Base-by-base conservation (phyloP, 116 monocot species). In the Papilionanthe hybrid region DNA sequence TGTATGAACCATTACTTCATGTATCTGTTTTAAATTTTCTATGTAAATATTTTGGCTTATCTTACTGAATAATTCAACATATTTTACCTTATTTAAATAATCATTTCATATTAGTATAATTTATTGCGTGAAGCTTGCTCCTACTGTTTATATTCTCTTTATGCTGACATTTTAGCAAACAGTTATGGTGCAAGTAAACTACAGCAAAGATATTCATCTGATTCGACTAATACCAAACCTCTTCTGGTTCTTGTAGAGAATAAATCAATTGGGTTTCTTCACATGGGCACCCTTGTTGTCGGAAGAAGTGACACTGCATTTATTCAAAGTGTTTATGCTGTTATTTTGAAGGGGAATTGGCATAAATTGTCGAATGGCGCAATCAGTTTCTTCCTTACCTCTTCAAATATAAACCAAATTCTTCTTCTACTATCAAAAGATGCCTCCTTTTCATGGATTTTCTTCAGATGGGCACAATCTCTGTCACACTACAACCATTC, bases 401-500 rank as follows among this genome's bases (percentile, higher is more conserved):
- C 86, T 23, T 79, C 86, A 9, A 81, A 60, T 60, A 84, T 92
- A 53, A 76, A 77, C 80, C 83, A 78, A 60, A 90, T 89, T 63
- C 65, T 96, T 30, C 76, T 86, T 80, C 84, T 82, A 27, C 83
- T 92, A 80, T 84, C 82, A 18, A 29, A 75, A 55, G 72, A 81
- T 32, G 28, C 78, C 45, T 58, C 82, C 11, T 80, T 90, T 56
- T 87, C 89, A 71, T 89, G 84, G 83, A 28, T 79, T 44, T 93
- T 96, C 87, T 93, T 89, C 92, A 87, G 78, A 55, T 92, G 92
- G 85, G 69, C 79, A 20, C 86, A 84, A 58, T 89, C 96, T 25
- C 83, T 88, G 25, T 93, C 96, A 5, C 79, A 81, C 77, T 87
- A 86, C 79, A 79, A 60, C 47, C 90, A 87, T 83, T 93, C 93